Evolutionary conservation across 2,329 filamentous ascomycete genomes (phyloP), one percentile per base, ranked within the genome.

Genomic region (Paraconiothyrium sp.): DNA sequence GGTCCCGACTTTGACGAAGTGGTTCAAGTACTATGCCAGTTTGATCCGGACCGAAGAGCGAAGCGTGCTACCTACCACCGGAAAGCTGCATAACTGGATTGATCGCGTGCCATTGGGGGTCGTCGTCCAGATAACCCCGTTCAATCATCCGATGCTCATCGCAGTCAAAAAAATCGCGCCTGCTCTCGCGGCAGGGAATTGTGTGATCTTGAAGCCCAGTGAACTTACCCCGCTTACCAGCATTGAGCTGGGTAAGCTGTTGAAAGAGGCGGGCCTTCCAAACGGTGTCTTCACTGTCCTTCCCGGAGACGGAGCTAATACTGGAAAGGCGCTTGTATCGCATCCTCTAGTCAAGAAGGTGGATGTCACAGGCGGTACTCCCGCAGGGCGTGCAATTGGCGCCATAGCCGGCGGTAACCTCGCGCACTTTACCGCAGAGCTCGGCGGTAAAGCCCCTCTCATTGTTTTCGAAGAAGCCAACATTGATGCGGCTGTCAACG

Each of bases 21-120:
- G 90, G 90, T 88, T 92, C 77, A 87, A 86, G 62, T 92, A 92
- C 79, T 92, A 90, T 70, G 89, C 89, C 1, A 83, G 88, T 0
- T 72, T 91, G 1, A 83, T 90, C 35, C 85, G 90, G n/a, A 88
- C 86, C 0, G 88, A 91, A 70, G 88, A 91, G 76, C 84, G 88
- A 2, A 78, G 86, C 1, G 86, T 92, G 0, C 82, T 91, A 1
- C 90, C 90, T 0, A 91, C 90, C 2, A 79, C 79, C 30, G 88
- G 88, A 0, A 85, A 85, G 72, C 66, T 82, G 32, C 79, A 81
- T 63, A 81, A 82, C 54, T 80, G 78, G 78, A 70, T 81, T 48
- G 79, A 81, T 59, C 65, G 77, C 8, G 74, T 72, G 35, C 76
- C 76, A 16, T 67, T 79, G 13, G 76, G 77, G 6, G 77, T 79